Percentiles rank a stretch among this genome's conserved stretches.
These are phyloP conservation scores for Citrus unshiu DNA, from an alignment of 345 rosid species.

Conservation along the genomic window DNA sequence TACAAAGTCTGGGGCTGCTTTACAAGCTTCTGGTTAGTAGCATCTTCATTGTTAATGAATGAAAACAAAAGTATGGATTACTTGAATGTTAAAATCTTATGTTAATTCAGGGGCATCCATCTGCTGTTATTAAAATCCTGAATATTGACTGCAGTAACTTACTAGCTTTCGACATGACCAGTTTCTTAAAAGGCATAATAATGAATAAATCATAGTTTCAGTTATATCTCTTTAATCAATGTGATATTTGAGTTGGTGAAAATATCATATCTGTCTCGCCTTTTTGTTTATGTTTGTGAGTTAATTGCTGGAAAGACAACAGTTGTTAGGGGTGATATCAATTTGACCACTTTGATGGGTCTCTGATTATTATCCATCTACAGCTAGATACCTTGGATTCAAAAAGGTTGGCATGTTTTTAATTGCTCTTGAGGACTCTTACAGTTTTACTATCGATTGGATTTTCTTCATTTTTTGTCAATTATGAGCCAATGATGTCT, in stretches of 20 bases:
- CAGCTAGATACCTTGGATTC: background rate
- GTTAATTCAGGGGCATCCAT: background rate
- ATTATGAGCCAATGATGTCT: background rate
- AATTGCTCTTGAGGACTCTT: background rate
- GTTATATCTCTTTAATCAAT: background rate
- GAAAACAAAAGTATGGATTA: background rate
- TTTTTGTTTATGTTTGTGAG: background rate
- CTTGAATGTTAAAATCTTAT: background rate
- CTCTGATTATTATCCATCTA: background rate
- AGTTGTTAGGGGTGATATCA: too few relatives aligned
- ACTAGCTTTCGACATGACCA: background rate
- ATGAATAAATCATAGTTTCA: background rate
- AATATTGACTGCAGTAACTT: background rate
- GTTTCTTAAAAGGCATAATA: background rate
- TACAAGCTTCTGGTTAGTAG: conserved; percentile 90
- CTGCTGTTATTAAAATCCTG: background rate
- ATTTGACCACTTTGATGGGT: background rate
- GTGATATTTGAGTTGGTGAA: too few relatives aligned
- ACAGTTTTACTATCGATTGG: background rate
- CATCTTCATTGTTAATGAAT: background rate
- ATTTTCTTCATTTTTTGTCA: background rate
- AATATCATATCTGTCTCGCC: background rate
- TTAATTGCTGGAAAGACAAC: background rate
- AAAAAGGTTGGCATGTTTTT: background rate
- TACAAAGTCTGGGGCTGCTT: conserved; percentile 57